Base-by-base conservation (phyloP, 2,329 filamentous ascomycete species). In the Ophiostoma fasciatum region DNA sequence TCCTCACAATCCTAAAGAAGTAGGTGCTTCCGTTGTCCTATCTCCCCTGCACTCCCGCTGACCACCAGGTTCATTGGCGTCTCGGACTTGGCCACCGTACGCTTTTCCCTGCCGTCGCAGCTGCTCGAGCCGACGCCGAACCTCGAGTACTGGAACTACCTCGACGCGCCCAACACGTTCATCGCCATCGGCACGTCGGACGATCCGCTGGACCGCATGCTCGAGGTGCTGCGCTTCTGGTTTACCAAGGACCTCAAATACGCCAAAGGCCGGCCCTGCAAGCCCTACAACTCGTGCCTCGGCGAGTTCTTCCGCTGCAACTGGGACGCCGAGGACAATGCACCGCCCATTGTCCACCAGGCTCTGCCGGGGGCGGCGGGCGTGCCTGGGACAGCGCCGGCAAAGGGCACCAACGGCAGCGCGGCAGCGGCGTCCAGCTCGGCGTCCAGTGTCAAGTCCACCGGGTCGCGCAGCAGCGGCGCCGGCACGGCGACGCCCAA, bases 201-300 rank as follows among this genome's bases (percentile, higher is more conserved):
- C 48, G 84, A 96, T 48, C 73, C 81, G 10, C 64, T 96, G 37
- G 88, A 90, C 48, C 84, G 90, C 48, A 94, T 94, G 82, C 71
- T 98, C 35, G 87, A 88, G 51, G 84, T 93, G 21, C 61, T 96
- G 49, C 78, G 87, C 41, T 98, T 96, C 60, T 98, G 90, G 90
- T 93, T 96, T 51, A 96, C 90, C 44, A 98, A 98, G 58, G 90
- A 98, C 57, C 58, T 98, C 58, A 98, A 98, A 72, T 98, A 96
- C 52, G 83, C 92, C 55, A 96, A 96, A 63, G 88, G 88, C 41
- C 93, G 87, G 63, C 90, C 90, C 29, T 96, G 88, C 74, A 98
- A 98, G 60, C 90, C 90, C 10, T 98, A 98, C 63, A 98, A 98
- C 60, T 94, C 87, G 32, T 87, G 85, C 25, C 62, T 98, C 34